Percentiles rank a stretch among this genome's conserved stretches.
Conservation (phyloP, 805 yeast genomes). For the Spencermartinsiella europaea region DNA sequence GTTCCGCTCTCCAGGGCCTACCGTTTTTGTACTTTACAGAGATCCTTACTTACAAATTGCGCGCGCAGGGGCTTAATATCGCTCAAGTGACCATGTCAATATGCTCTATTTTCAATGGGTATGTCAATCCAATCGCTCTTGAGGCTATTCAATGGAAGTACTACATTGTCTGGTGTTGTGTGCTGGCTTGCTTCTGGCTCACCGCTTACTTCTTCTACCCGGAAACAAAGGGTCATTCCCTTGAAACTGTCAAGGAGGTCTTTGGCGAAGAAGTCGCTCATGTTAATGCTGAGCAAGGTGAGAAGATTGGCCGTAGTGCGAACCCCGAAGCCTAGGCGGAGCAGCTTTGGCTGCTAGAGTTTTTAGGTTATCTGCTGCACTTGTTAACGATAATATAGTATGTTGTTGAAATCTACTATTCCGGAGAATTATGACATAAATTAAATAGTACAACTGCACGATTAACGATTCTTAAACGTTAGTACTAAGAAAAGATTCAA, state of each 20-base stretch:
- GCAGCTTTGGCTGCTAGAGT: too few relatives aligned
- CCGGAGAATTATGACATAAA: too few relatives aligned
- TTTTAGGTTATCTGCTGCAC: too few relatives aligned
- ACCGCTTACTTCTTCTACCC: slow-evolving; percentile 33
- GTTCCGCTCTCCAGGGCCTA: neutral
- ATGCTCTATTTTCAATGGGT: slow-evolving; percentile 26
- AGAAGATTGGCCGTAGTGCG: too few relatives aligned
- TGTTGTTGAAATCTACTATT: too few relatives aligned
- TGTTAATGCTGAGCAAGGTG: too few relatives aligned
- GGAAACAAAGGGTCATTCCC: slow-evolving; percentile 41
- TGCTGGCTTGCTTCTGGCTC: slow-evolving; percentile 32
- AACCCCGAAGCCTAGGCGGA: too few relatives aligned
- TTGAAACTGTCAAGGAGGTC: slow-evolving; percentile 40
- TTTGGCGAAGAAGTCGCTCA: slow-evolving; percentile 32
- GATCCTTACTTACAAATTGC: neutral
- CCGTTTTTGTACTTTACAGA: slow-evolving; percentile 1
- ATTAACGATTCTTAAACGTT: too few relatives aligned
- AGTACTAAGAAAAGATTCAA: too few relatives aligned
- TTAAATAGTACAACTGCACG: too few relatives aligned
- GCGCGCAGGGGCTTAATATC: neutral
- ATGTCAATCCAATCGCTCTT: slow-evolving; percentile 38
- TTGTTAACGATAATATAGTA: too few relatives aligned
- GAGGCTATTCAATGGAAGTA: slow-evolving; percentile 40
- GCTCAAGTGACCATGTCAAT: neutral
- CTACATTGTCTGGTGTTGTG: slow-evolving; percentile 39